Evolutionary conservation across 2,329 filamentous ascomycete species (phyloP).

Genomic region (Zymoseptoria brevis): DNA sequence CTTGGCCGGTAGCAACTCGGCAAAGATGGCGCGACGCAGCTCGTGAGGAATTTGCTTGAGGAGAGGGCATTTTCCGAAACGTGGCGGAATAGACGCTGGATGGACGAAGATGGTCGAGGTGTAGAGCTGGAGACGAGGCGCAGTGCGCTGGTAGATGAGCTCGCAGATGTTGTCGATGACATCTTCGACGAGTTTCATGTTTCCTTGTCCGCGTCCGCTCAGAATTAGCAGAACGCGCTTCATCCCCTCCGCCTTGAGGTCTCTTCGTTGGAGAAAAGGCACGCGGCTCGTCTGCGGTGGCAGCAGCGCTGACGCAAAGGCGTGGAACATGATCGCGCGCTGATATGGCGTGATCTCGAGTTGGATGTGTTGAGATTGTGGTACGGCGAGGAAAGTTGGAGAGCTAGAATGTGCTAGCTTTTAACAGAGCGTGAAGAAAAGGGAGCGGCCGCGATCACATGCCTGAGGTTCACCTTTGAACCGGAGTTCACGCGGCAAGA

Average conservation of each 20-base stretch:
- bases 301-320: too few relatives aligned
- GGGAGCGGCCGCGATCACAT: neutral
- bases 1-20: conserved; percentile 9
- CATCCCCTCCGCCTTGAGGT: neutral
- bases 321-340: neutral
- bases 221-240: neutral
- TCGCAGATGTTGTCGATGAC: neutral
- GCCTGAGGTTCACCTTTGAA: neutral
- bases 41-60: conserved; percentile 16
- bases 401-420: neutral
- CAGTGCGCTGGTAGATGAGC: neutral
- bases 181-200: neutral
- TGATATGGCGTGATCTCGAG: neutral
- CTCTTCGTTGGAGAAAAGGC: neutral
- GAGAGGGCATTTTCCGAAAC: conserved; percentile 5
- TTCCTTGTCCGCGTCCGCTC: neutral
- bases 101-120: neutral
- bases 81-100: conserved; percentile 8
- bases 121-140: neutral
- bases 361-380: neutral
- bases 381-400: neutral
- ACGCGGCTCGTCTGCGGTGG: neutral
- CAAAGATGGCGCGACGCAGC: conserved; percentile 16
- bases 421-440: neutral
- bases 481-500: neutral